These are phyloP conservation scores for Hymenoscyphus occultus DNA, from an alignment of 2,329 filamentous ascomycete species.

Conservation along the genomic window DNA sequence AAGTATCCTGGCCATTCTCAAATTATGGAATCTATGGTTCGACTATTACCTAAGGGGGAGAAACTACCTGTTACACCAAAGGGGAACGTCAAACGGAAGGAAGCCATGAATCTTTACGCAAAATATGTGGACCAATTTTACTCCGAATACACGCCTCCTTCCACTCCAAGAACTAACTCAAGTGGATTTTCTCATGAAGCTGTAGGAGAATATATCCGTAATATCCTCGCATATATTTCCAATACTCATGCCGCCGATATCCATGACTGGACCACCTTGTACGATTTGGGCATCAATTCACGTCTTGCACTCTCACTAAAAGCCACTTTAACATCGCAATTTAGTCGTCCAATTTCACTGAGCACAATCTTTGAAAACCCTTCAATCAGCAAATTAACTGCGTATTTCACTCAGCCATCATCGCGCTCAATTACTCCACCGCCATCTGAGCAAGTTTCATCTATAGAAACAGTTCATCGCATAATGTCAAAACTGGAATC, in stretches of 20 bases:
- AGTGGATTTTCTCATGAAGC: constrained; percentile 10
- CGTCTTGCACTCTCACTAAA: constrained; percentile 30
- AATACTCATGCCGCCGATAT: constrained; percentile 20
- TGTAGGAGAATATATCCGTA: constrained; percentile 27
- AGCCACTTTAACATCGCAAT: constrained; percentile 24
- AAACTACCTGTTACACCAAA: constrained; percentile 35
- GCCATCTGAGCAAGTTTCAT: background rate
- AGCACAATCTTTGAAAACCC: constrained; percentile 35
- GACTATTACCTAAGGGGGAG: constrained; percentile 27
- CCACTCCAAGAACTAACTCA: background rate
- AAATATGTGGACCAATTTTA: constrained; percentile 29
- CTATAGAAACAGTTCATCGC: constrained; percentile 23
- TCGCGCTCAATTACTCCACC: constrained; percentile 9
- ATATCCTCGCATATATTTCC: constrained; percentile 21
- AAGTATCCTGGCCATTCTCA: constrained; percentile 29
- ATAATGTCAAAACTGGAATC: constrained; percentile 28
- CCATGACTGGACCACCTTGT: constrained; percentile 29
- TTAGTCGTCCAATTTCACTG: constrained; percentile 30
- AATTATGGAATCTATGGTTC: constrained; percentile 31
- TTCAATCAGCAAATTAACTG: constrained; percentile 25
- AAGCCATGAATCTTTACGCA: constrained; percentile 30
- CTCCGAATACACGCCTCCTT: constrained; percentile 10
- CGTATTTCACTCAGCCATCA: constrained; percentile 15
- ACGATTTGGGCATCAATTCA: constrained; percentile 31
- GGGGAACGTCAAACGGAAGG: constrained; percentile 36